Percentiles rank a stretch among this genome's conserved stretches.
phyloP scores from a whole-genome alignment of 495 filamentous ascomycete species.

The Penicillium mononematosum region DNA sequence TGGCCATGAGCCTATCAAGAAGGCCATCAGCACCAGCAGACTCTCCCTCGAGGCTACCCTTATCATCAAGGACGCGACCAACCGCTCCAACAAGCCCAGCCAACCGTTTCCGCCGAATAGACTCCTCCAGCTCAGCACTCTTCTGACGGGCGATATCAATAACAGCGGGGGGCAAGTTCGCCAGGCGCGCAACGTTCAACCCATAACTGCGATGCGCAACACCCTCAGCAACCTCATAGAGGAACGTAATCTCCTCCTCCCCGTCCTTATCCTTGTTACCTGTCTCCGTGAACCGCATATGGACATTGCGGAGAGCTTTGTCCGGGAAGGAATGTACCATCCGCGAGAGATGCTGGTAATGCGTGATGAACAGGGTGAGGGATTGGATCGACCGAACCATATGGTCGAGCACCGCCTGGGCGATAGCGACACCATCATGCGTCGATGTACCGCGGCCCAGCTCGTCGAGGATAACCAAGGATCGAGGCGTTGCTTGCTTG shows the following conservation, averaged over 20 bases:
- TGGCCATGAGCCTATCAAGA: constrained; percentile 37
- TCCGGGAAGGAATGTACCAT: constrained; percentile 65
- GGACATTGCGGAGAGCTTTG: constrained; percentile 67
- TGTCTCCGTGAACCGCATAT: constrained; percentile 75
- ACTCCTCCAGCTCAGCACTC: constrained; percentile 76
- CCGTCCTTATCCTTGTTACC: constrained; percentile 27
- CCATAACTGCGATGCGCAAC: constrained; percentile 93
- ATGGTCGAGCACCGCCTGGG: constrained; percentile 83
- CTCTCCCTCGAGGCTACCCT: neutral
- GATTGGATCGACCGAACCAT: constrained; percentile 72
- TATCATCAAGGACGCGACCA: constrained; percentile 41
- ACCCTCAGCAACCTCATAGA: constrained; percentile 82
- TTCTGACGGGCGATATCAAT: constrained; percentile 76
- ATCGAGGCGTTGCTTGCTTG: constrained; percentile 76
- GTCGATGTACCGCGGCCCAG: constrained; percentile 89
- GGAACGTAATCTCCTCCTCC: constrained; percentile 67
- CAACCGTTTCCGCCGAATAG: constrained; percentile 59
- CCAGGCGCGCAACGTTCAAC: constrained; percentile 86
- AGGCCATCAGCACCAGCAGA: constrained; percentile 25
- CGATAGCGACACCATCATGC: constrained; percentile 95
- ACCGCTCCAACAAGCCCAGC: constrained; percentile 42
- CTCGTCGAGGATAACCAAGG: constrained; percentile 91
- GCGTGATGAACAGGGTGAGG: constrained; percentile 91
- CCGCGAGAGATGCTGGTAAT: constrained; percentile 82
- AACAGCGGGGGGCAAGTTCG: constrained; percentile 72